These are phyloP conservation scores for Fistulifera pelliculosa DNA, from an alignment of 108 stramenopile genomes.

Conservation along the genomic window DNA sequence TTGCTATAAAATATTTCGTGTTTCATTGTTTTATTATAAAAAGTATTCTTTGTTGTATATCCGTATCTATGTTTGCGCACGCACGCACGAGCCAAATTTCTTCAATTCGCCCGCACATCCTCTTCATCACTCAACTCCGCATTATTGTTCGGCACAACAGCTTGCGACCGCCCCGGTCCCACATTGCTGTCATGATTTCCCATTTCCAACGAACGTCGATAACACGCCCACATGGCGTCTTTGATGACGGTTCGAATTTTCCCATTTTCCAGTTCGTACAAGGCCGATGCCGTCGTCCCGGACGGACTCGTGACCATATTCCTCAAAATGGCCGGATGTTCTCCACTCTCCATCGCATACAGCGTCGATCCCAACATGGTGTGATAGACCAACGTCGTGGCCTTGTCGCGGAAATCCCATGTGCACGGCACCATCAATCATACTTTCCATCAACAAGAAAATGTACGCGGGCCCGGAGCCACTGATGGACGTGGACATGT, in stretches of 20 bases:
- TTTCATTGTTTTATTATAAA: too few species aligned
- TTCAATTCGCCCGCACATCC: too few species aligned
- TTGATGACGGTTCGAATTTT: conserved; percentile 84
- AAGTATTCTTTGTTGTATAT: too few species aligned
- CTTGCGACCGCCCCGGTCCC: conserved; percentile 43
- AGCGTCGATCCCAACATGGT: conserved; percentile 70
- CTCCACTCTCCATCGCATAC: conserved; percentile 79
- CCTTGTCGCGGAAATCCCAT: conserved; percentile 84
- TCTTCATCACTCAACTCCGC: too few species aligned
- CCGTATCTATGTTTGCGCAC: too few species aligned
- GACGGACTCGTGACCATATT: conserved; percentile 91
- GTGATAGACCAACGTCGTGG: conserved; percentile 69
- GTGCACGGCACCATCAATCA: conserved; percentile 85
- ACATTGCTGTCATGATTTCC: conserved; percentile 53
- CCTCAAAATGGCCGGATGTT: conserved; percentile 73
- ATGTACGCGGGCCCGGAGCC: conserved; percentile 93
- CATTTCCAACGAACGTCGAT: conserved; percentile 75
- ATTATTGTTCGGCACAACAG: too few species aligned
- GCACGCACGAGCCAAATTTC: too few species aligned
- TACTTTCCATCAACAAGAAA: conserved; percentile 87
- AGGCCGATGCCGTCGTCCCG: conserved; percentile 87
- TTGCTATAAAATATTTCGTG: too few species aligned
- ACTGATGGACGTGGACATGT: conserved; percentile 82
- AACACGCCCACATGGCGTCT: conserved; percentile 85
- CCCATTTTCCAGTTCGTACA: conserved; percentile 90